Conservation (phyloP, 2,329 filamentous ascomycete species). For the Calonectria multiphialidica region DNA sequence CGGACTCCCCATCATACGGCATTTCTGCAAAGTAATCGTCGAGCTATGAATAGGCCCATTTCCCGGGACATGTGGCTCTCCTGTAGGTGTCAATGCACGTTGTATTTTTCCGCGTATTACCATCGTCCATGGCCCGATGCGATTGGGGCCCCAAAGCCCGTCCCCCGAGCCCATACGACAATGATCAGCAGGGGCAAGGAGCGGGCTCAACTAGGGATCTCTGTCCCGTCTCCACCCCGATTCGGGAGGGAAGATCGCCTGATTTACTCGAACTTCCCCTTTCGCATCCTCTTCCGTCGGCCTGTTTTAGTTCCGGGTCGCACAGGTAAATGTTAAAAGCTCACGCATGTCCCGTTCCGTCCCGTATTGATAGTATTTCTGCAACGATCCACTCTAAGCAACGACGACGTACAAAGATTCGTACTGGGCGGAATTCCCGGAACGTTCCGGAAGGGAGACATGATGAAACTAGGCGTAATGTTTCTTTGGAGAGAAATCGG, state of each 20-base stretch:
- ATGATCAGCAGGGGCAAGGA: neutral
- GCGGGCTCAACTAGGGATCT: neutral
- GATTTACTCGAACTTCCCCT: conserved; percentile 5
- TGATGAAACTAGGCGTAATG: neutral
- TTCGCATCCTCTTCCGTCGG: neutral
- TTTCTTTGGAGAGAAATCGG: neutral
- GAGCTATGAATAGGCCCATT: neutral
- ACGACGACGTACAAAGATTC: neutral
- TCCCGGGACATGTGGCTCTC: neutral
- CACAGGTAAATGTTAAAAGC: neutral
- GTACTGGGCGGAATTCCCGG: neutral
- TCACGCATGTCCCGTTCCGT: neutral
- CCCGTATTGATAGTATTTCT: neutral
- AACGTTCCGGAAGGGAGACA: neutral
- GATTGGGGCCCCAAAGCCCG: no score
- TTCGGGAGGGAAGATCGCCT: neutral
- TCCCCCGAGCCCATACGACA: neutral
- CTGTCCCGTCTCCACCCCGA: neutral
- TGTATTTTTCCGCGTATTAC: neutral
- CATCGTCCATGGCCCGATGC: neutral
- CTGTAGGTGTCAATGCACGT: neutral
- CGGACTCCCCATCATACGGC: neutral
- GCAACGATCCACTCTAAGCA: neutral
- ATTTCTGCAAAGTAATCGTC: neutral
- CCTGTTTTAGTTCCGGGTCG: neutral